Conservation (phyloP, 31 red algal species). For the Asparagopsis taxiformis region DNA sequence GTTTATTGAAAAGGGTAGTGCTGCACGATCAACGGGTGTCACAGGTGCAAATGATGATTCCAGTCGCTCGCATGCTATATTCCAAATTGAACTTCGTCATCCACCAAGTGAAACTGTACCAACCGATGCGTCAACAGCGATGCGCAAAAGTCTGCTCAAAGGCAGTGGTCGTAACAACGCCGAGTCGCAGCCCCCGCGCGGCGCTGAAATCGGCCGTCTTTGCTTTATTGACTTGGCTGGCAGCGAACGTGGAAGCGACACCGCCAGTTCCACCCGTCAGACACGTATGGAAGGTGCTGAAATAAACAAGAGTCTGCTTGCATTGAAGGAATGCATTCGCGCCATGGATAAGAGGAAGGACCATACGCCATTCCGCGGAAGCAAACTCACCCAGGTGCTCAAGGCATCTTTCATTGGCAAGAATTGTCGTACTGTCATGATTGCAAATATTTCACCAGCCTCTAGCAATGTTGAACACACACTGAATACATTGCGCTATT, state of each 20-base stretch:
- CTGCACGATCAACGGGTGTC: conserved; percentile 55
- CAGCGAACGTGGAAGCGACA: conserved; percentile 85
- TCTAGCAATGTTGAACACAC: conserved; percentile 86
- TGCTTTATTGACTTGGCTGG: conserved; percentile 96
- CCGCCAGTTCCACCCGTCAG: conserved; percentile 60
- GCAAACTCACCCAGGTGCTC: conserved; percentile 90
- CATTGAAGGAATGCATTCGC: conserved; percentile 91
- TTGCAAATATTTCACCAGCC: conserved; percentile 90
- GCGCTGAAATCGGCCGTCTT: conserved; percentile 62
- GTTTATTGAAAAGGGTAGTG: conserved; percentile 58
- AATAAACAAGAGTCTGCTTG: conserved; percentile 95
- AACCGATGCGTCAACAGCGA: conserved; percentile 27
- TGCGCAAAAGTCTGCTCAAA: conserved; percentile 34
- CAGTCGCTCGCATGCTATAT: conserved; percentile 77
- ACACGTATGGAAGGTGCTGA: conserved; percentile 79
- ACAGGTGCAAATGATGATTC: conserved; percentile 90
- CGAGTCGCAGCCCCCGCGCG: neutral
- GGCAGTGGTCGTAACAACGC: conserved; percentile 8
- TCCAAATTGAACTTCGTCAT: conserved; percentile 75
- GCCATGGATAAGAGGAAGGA: conserved; percentile 78
- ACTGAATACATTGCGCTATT: conserved; percentile 92
- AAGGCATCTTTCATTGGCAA: conserved; percentile 85
- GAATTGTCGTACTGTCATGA: conserved; percentile 88
- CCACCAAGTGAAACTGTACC: conserved; percentile 16
- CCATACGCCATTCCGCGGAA: conserved; percentile 87